Percentiles rank a stretch among this genome's conserved stretches.
These are phyloP conservation scores for Botryotinia convoluta DNA, from an alignment of 2,329 filamentous ascomycete genomes.

Conservation along the genomic window DNA sequence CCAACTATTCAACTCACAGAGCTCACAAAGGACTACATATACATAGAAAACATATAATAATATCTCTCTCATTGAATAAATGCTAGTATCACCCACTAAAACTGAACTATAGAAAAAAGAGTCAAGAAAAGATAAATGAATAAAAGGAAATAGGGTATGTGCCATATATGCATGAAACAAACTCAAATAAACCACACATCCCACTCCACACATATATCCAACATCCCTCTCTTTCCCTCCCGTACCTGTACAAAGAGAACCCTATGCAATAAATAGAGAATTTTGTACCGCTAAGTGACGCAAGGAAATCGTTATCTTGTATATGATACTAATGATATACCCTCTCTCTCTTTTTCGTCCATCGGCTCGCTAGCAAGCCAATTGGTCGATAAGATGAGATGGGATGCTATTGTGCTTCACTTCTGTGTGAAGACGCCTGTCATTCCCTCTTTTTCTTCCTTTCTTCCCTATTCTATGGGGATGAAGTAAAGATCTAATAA, in stretches of 20 bases:
- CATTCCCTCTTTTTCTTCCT: neutral
- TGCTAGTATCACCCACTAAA: neutral
- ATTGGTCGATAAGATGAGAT: neutral
- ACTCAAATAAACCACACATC: neutral
- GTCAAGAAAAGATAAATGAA: neutral
- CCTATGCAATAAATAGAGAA: neutral
- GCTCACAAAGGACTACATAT: neutral
- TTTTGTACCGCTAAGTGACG: slow-evolving; percentile 13
- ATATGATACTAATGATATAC: neutral
- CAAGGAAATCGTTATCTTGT: slow-evolving; percentile 16
- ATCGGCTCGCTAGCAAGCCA: slow-evolving; percentile 4
- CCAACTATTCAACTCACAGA: neutral
- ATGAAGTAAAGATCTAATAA: slow-evolving; percentile 27
- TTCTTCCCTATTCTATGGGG: neutral
- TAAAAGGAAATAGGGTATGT: slow-evolving; percentile 8
- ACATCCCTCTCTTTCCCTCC: neutral
- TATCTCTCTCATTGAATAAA: neutral
- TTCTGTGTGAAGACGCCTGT: neutral
- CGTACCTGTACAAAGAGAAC: slow-evolving; percentile 4
- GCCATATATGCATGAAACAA: slow-evolving; percentile 2
- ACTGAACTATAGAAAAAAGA: neutral
- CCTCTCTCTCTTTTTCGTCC: neutral
- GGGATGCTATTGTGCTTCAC: slow-evolving; percentile 1
- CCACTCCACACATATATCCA: neutral
- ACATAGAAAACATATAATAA: neutral